phyloP scores from a whole-genome alignment of 2,329 filamentous ascomycete genomes.

The Pseudogymnoascus destructans region DNA sequence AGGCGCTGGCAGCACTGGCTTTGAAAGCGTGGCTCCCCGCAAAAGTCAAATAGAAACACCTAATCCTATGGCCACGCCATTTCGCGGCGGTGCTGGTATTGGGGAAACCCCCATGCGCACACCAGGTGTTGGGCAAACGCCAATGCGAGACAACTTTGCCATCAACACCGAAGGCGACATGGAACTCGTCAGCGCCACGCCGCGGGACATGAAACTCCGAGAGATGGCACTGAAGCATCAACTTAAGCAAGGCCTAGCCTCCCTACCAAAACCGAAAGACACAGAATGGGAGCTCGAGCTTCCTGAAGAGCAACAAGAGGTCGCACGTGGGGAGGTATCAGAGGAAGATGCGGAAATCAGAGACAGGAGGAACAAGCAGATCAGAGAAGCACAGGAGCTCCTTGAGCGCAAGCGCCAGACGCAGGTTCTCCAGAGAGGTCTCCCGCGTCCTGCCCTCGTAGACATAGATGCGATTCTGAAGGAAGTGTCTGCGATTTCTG shows the following conservation, averaged over 20 bases:
- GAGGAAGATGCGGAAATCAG: conserved; percentile 55
- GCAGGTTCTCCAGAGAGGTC: conserved; percentile 74
- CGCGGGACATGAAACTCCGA: conserved; percentile 58
- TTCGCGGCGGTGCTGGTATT: conserved; percentile 50
- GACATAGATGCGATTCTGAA: conserved; percentile 58
- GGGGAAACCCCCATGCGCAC: conserved; percentile 51
- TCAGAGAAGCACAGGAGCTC: conserved; percentile 53
- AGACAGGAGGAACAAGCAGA: conserved; percentile 64
- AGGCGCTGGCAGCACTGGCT: conserved; percentile 69
- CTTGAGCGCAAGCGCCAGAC: conserved; percentile 73
- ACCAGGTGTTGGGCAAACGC: conserved; percentile 63
- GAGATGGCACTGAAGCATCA: conserved; percentile 56
- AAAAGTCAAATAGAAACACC: conserved; percentile 78
- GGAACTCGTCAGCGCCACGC: conserved; percentile 59
- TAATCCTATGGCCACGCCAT: conserved; percentile 86
- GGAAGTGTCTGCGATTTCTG: conserved; percentile 43
- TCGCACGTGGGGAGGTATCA: conserved; percentile 36
- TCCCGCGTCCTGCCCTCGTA: conserved; percentile 65
- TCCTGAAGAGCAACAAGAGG: conserved; percentile 66
- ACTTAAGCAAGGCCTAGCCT: conserved; percentile 60
- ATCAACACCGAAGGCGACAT: conserved; percentile 60
- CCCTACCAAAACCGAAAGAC: conserved; percentile 84
- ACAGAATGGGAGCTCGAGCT: conserved; percentile 89
- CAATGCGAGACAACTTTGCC: conserved; percentile 71
- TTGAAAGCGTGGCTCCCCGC: conserved; percentile 71